Base-by-base conservation (phyloP, 352 stramenopile genomes). In the Globisporangium okanoganense region DNA sequence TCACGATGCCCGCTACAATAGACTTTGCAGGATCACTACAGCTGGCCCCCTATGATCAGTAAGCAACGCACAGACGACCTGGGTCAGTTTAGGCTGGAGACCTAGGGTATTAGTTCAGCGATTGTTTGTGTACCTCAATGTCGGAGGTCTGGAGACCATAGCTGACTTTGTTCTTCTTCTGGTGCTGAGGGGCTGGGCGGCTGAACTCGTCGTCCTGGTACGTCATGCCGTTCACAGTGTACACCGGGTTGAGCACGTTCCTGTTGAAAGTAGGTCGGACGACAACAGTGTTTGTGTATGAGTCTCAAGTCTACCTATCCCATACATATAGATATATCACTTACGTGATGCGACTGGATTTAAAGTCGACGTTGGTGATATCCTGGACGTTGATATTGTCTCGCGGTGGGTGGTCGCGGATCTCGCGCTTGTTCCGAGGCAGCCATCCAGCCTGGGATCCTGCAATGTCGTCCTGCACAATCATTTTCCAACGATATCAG, bases 341-440 rank as follows among this genome's bases (percentile, higher is more conserved):
- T 57, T 66, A 90, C 83, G 83, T 92, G 56, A 92, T 72, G 25
- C 83, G 79, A 25, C 72, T 87, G 9, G 80, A 90, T 43, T 78
- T 79, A 56, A 89, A 92, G 60, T 85, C 76, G 20, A 78, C 75
- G 47, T 89, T 82, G 50, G 64, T 89, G 60, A 92, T 92, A 54
- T 92, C 83, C 2, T 50, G 48, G 22, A 85, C 79, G 33, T 89
- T 69, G 2, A 90, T 56, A 49, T 84, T 86, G 24, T 90, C 79
- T 8, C 83, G 79, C 7, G 83, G 80, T 2, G 78, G 77, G 54
- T 85, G 47, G 24, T 84, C 75, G n/a, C 79, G 67, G 9, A 80
- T 54, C 14, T 53, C 70, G 4, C 76, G 73, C 52, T 86, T 87
- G 66, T 86, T 76, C 14, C 57, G 64, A 9, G 78, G 77, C 35